Base-by-base conservation (phyloP, 2,329 filamentous ascomycete species). In the Fusarium guadeloupense region DNA sequence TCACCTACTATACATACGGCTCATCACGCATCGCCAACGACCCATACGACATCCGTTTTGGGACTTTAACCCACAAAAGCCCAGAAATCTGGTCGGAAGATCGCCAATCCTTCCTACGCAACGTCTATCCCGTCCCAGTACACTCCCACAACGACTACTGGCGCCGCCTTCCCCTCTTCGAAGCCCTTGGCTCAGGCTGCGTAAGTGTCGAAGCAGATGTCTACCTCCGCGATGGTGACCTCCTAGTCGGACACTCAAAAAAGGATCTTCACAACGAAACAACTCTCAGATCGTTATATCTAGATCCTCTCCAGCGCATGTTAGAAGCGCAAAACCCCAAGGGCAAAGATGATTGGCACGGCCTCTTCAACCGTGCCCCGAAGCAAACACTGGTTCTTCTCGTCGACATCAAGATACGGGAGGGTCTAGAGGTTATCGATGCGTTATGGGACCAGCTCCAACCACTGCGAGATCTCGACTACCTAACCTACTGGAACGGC, bases 131-230 rank as follows among this genome's bases (percentile, higher is more conserved):
- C 2, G 54, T 59, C 2, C 56, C 56, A 1, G 4, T 59, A 0
- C 56, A 59, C 12, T 59, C 56, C 1, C 56, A 59, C 3, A 59
- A 60, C 19, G 56, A 59, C 25, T 59, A 59, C 41, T 30, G 40
- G 26, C 55, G 46, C 12, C 38, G 40, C 5, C 42, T 59, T 4
- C 56, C 56, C 8, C 41, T 59, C 2, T 59, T 59, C 2, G 56
- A 59, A 30, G 56, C 54, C 9, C 40, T 59, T 2, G 56, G 56
- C 0, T 59, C 56, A 1, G 56, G 56, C 1, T 59, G 54, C 0
- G 60, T 59, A 20, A 59, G 56, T 1, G 39, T 59, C 1, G 56
- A 59, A 19, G 56, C 54, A 2, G 56, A 59, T 14, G n/a, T 59
- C 5, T 46, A 54, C 7, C 19, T 48, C 3, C 35, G 13, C 2